Evolutionary conservation across 2,329 filamentous ascomycete genomes (phyloP), one percentile per base, ranked within the genome.

Genomic region (Neofusicoccum laricinum): DNA sequence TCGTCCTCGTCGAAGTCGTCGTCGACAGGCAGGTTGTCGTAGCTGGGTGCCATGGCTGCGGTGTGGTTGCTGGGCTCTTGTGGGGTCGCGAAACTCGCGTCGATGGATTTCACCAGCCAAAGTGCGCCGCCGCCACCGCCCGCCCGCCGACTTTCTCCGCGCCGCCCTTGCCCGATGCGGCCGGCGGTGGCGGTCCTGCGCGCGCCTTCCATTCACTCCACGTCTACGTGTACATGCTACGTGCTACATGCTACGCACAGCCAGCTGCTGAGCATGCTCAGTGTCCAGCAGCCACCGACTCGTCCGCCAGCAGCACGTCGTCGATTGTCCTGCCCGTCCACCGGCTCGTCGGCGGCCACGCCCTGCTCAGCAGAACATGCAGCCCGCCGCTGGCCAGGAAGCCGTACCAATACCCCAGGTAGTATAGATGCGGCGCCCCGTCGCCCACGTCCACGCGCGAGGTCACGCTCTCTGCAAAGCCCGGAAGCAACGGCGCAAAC

Each of bases 1-100:
- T 97, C 93, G 76, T 93, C 90, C 80, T 95, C 90, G 77, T 97
- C 93, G 74, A 95, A 92, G 78, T 94, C 89, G 78, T 97, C 92
- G 73, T 94, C 92, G 79, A 97, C 93, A 61, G 90, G 90, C 76
- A 98, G 85, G 74, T 93, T 91, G 76, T 97, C 92, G 80, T 96
- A 98, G 77, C 92, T 93, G 71, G 91, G 90, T 80, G 94, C 92
- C 93, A 97, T 97, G 82, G 79, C 93, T 71, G 68, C 34, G 68
- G 68, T 68, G 55, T 67, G 49, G 58, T 55, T 43, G 45, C 51
- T 36, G 50, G 36, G 34, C 17, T 10, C 41, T 38, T 53, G 62
- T 64, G 62, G 62, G 62, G 62, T 57, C 62, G 62, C 49, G 61
- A 63, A 55, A 55, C 61, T 63, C 61, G 61, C 61, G 55, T 46